Base-by-base conservation (phyloP, 208 protist genomes). In the Trypanosoma melophagium region DNA sequence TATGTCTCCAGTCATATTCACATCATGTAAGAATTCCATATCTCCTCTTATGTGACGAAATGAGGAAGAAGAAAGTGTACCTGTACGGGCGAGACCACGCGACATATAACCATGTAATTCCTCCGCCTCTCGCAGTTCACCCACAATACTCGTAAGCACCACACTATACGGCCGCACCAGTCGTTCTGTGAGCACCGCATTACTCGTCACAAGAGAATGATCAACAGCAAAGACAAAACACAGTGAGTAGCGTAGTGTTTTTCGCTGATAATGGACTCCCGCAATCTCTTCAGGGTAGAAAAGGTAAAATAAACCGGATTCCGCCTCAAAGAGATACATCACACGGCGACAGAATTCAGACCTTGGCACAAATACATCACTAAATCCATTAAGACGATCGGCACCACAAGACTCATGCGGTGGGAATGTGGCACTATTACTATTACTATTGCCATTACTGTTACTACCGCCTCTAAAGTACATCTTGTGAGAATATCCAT, bases 231-330 rank as follows among this genome's bases (percentile, higher is more conserved):
- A 92, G 51, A 84, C 78, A 55, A 96, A 81, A 67, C 90, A 92
- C 35, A 96, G 64, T 10, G 87, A 85, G 71, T 92, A 93, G 35
- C 87, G 87, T 66, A 96, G 74, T 28, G 86, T 92, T 56, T 96
- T 89, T 25, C 90, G 79, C 59, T 82, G 76, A 64, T 96, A 96
- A 56, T 89, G 87, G 52, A 86, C 69, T 7, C 90, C 90, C 0
- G 87, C 71, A 49, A 96, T 90, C 54, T 96, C 87, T 59, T 92
- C 85, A 3, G 87, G 79, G 66, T 92, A 92, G 66, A 92, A 93
- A 28, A 96, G 75, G 59, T 84, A 89, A 35, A 93, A 77, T 24
- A 80, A 66, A 41, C 82, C 84, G 8, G 79, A 83, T 52, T 92
- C 83, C 13, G 90, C 87, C 12, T 78, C 77, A 63, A 89, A 78